Conservation (phyloP, 1,284 basidiomycete species). For the Ceratobasidium sp. region DNA sequence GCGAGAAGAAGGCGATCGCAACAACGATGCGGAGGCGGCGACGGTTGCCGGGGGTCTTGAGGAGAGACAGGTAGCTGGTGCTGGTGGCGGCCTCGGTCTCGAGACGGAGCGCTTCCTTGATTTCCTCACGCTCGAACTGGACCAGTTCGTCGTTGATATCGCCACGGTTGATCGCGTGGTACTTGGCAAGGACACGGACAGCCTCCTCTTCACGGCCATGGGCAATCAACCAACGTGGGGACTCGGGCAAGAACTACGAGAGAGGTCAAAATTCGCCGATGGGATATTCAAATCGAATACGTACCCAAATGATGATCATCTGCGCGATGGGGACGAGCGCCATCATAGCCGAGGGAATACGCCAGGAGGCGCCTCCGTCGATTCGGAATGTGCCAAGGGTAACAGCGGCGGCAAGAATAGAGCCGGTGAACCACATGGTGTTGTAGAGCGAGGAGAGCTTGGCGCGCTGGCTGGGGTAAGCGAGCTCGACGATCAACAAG, state of each 20-base stretch:
- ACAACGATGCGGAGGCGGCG: constrained; percentile 64
- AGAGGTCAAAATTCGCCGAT: background rate
- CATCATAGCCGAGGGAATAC: constrained; percentile 67
- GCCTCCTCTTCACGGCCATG: constrained; percentile 43
- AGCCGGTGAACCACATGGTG: constrained; percentile 58
- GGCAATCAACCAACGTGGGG: constrained; percentile 45
- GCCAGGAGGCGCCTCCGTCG: constrained; percentile 55
- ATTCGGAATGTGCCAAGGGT: constrained; percentile 43
- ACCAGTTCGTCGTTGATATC: constrained; percentile 49
- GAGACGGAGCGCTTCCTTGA: constrained; percentile 65
- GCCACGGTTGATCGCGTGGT: constrained; percentile 40
- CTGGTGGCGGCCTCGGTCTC: constrained; percentile 60
- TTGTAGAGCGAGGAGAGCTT: constrained; percentile 63
- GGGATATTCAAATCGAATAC: background rate
- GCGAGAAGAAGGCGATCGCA: constrained; percentile 64
- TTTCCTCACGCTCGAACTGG: constrained; percentile 50
- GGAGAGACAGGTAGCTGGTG: constrained; percentile 59
- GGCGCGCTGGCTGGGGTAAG: constrained; percentile 61
- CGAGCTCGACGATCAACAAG: constrained; percentile 62
- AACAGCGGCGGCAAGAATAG: constrained; percentile 41
- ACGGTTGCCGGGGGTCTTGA: constrained; percentile 64
- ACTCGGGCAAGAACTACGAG: constrained; percentile 29
- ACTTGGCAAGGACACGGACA: constrained; percentile 41
- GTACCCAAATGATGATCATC: constrained; percentile 56
- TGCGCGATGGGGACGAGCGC: constrained; percentile 64